Evolutionary conservation across 805 yeast genomes (phyloP), one percentile per base, ranked within the genome.

Genomic region (Spathaspora passalidarum): DNA sequence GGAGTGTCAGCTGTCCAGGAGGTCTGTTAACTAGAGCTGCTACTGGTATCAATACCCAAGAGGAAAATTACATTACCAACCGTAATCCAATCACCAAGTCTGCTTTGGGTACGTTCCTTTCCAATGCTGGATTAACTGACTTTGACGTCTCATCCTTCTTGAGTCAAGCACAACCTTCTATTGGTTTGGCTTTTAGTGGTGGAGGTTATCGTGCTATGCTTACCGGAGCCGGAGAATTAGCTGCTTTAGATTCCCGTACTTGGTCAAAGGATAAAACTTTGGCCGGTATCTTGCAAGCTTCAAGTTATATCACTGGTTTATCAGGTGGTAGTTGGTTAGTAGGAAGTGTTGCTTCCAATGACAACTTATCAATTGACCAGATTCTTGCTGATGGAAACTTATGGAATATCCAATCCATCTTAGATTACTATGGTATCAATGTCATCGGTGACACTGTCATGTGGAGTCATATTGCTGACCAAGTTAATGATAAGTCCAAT

Each of bases 151-250:
- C 50, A 19, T 59, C 56, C 0, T 80, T 70, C 48, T 52, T 62
- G 48, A 53, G 43, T 56, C 22, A 18, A 19, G 20, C 38, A 11
- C 53, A 76, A 29, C 44, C 88, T 13, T 56, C 53, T 16, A 59
- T 70, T 16, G 76, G 68, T 3, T 47, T 70, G 18, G 72, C 75
- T 2, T 62, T 70, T 46, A 56, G 67, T 13, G 96, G 96, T 40
- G 96, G 97, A 58, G 96, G 96, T 3, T 89, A 87, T 63, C 76
- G 97, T 49, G 95, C 96, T 29, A 87, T 89, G 91, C 73, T 84
- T 75, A 44, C 53, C 48, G 96, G 96, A 1, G 96, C 96, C 8
- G 97, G 96, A 35, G 82, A 85, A 62, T 66, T 90, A 26, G 69
- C 91, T 1, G 96, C 92, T 0, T 65, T 87, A 47, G 97, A 89